These are phyloP conservation scores for Clitopilus hobsonii DNA, from an alignment of 768 basidiomycete species.

Conservation along the genomic window DNA sequence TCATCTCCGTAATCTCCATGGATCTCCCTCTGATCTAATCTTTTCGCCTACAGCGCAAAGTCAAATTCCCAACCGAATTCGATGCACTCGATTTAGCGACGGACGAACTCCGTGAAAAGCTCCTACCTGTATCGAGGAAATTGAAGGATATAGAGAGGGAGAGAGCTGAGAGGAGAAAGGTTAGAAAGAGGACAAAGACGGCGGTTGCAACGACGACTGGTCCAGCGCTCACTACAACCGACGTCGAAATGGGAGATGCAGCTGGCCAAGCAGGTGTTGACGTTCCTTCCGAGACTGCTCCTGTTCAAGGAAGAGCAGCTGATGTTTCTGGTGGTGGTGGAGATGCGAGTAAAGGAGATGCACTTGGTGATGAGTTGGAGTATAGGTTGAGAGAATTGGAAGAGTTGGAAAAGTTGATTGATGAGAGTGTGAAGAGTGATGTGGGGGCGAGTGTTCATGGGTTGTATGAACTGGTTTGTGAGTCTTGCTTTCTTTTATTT, in stretches of 20 bases:
- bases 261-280: conserved; percentile 14
- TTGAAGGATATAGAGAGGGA: conserved; percentile 83
- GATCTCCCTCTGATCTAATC: neutral
- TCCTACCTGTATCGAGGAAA: conserved; percentile 65
- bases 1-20: neutral
- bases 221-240: conserved; percentile 22
- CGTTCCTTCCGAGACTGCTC: conserved; percentile 14
- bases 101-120: conserved; percentile 68
- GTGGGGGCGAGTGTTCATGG: conserved; percentile 74
- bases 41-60: conserved; percentile 82
- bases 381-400: conserved; percentile 61
- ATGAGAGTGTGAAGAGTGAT: conserved; percentile 59
- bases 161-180: conserved; percentile 75
- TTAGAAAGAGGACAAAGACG: conserved; percentile 69
- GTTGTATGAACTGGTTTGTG: conserved; percentile 88
- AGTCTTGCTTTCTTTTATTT: conserved; percentile 24
- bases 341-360: conserved; percentile 27
- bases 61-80: conserved; percentile 88
- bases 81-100: conserved; percentile 82
- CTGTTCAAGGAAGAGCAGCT: conserved; percentile 15
- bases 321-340: neutral
- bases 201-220: conserved; percentile 11
- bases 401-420: conserved; percentile 62
- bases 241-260: conserved; percentile 46
- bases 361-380: conserved; percentile 61